Percentiles rank a stretch among this genome's conserved stretches.
Conservation (phyloP, 2,329 filamentous ascomycete genomes). For the Fusarium drepaniforme region DNA sequence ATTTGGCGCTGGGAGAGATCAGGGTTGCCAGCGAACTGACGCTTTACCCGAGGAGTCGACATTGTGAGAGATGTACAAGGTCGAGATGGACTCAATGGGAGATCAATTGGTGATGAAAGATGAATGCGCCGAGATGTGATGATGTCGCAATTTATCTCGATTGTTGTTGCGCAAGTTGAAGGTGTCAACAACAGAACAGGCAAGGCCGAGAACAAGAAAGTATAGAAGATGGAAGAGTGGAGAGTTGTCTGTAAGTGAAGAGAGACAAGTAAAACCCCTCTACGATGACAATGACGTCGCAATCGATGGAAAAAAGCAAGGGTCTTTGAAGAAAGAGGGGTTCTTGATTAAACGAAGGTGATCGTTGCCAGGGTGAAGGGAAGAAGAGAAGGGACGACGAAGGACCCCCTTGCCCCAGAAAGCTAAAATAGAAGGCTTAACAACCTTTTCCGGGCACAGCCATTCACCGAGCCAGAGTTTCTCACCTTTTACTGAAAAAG, state of each 20-base stretch:
- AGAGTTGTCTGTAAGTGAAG: conserved; percentile 26
- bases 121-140: conserved; percentile 14
- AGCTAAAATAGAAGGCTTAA: conserved; percentile 11
- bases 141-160: conserved; percentile 1
- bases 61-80: conserved; percentile 50
- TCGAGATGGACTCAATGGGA: neutral
- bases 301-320: conserved; percentile 22
- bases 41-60: conserved; percentile 69
- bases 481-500: conserved; percentile 9
- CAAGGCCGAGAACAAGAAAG: conserved; percentile 1
- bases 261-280: neutral
- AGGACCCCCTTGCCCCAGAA: conserved; percentile 8
- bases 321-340: conserved; percentile 26
- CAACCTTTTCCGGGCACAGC: conserved; percentile 13
- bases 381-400: neutral
- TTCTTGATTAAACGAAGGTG: conserved; percentile 16
- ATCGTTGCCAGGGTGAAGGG: conserved; percentile 35
- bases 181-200: conserved; percentile 1
- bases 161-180: conserved; percentile 5
- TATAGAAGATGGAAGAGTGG: conserved; percentile 24
- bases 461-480: conserved; percentile 25
- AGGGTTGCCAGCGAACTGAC: conserved; percentile 70
- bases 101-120: neutral
- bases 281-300: conserved; percentile 31
- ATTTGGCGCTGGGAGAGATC: conserved; percentile 72